A percentile compares a stretch with the other conserved stretches of the same genome.
These are phyloP conservation scores for Cladosporium colombiae DNA, from an alignment of 2,329 filamentous ascomycete species.

Conservation along the genomic window DNA sequence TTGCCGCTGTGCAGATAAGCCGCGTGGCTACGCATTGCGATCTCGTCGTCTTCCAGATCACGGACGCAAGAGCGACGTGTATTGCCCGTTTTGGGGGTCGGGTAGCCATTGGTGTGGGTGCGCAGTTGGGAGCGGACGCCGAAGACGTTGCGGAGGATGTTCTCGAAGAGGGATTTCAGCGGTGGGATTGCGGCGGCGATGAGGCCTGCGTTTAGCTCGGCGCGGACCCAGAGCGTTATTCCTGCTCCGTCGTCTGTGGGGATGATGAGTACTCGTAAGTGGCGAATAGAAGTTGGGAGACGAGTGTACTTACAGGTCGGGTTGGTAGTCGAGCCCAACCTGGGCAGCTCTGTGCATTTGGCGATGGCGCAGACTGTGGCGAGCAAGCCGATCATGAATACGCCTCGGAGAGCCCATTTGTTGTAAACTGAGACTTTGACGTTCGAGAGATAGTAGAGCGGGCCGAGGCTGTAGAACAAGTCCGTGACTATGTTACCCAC, in stretches of 20 bases:
- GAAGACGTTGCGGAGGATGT: conserved; percentile 4
- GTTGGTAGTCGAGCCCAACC: not conserved
- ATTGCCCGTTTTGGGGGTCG: not conserved
- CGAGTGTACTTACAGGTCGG: not conserved
- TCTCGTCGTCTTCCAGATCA: conserved; percentile 6
- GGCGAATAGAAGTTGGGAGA: no score
- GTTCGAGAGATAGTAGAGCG: not conserved
- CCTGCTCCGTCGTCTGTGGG: not conserved
- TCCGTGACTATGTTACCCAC: conserved; percentile 2
- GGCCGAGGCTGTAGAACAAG: conserved; percentile 2
- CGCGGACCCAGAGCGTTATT: conserved; percentile 6
- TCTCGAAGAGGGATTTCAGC: conserved; percentile 6
- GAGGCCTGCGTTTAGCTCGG: conserved; percentile 10
- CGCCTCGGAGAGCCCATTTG: conserved; percentile 7
- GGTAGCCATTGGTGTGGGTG: not conserved
- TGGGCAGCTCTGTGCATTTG: conserved; percentile 6
- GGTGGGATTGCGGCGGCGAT: conserved; percentile 5
- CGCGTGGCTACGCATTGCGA: not conserved
- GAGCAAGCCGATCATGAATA: not conserved
- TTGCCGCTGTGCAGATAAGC: not conserved
- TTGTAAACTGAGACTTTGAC: conserved; percentile 2
- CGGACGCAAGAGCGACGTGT: not conserved
- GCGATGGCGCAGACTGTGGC: conserved; percentile 11
- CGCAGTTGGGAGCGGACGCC: conserved; percentile 2
- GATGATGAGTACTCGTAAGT: not conserved